These are phyloP conservation scores for Pecoramyces ruminantium DNA, from an alignment of 192 early-diverging fungal genomes.

Conservation along the genomic window DNA sequence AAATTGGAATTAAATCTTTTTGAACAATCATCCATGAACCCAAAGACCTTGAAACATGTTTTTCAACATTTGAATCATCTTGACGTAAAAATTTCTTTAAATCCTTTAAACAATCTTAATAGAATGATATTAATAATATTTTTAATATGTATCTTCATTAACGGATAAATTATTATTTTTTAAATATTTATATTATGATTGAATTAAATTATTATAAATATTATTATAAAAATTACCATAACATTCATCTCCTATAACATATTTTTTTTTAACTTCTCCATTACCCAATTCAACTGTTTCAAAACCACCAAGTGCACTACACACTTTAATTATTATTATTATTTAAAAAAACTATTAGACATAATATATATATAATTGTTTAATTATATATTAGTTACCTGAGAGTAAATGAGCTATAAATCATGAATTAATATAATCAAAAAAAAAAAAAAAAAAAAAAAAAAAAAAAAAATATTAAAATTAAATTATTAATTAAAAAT, in stretches of 20 bases:
- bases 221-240: constrained; percentile 33
- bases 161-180: too few relatives aligned
- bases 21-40: constrained; percentile 59
- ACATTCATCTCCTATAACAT: constrained; percentile 68
- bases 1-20: constrained; percentile 62
- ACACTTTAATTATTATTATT: constrained; percentile 4
- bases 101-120: constrained; percentile 76
- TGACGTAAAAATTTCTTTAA: constrained; percentile 67
- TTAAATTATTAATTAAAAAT: too few relatives aligned
- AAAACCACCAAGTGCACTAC: constrained; percentile 63
- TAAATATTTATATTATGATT: too few relatives aligned
- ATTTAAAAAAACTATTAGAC: too few relatives aligned
- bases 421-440: too few relatives aligned
- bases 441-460: too few relatives aligned
- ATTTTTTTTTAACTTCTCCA: constrained; percentile 19
- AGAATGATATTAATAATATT: too few relatives aligned
- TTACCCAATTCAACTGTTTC: constrained; percentile 25
- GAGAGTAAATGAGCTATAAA: neutral
- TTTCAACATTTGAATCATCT: constrained; percentile 45
- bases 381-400: neutral
- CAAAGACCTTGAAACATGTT: constrained; percentile 42
- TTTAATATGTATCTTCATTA: too few relatives aligned
- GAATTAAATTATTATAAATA: too few relatives aligned
- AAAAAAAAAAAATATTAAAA: too few relatives aligned
- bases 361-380: too few relatives aligned